These are phyloP conservation scores for Bombardia bombarda DNA, from an alignment of 495 filamentous ascomycete species.

Conservation along the genomic window DNA sequence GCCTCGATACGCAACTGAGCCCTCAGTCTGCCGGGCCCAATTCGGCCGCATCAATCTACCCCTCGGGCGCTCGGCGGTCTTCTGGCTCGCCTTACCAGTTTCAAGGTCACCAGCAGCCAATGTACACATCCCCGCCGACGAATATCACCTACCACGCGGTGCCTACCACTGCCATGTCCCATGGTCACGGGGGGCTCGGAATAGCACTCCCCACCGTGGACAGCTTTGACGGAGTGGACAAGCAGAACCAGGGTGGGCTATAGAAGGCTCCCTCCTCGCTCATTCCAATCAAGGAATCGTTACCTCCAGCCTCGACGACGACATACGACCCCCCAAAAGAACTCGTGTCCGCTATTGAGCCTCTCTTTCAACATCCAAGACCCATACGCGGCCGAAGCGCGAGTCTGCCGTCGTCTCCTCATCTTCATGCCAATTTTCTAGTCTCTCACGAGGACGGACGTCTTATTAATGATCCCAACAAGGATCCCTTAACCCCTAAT, in stretches of 20 bases:
- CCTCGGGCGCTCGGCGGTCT: slow-evolving; percentile 7
- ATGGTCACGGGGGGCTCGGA: not conserved
- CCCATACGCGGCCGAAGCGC: too few relatives aligned
- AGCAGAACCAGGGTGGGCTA: not conserved
- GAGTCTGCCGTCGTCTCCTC: too few relatives aligned
- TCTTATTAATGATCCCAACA: too few relatives aligned
- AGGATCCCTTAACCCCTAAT: too few relatives aligned
- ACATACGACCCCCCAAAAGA: too few relatives aligned
- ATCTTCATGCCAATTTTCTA: not conserved
- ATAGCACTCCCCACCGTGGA: not conserved
- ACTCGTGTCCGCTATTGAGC: too few relatives aligned
- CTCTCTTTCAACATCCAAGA: too few relatives aligned
- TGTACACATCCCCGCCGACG: not conserved
- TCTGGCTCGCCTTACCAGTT: slow-evolving; percentile 4
- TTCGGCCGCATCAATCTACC: slow-evolving; percentile 15
- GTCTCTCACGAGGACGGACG: too few relatives aligned
- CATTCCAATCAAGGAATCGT: not conserved
- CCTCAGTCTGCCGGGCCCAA: too few relatives aligned
- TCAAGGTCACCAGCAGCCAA: not conserved
- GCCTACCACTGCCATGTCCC: not conserved
- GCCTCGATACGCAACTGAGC: slow-evolving; percentile 3
- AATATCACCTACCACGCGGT: not conserved
- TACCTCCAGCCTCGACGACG: too few relatives aligned
- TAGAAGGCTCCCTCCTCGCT: not conserved
- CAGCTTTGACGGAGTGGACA: not conserved